Evolutionary conservation across 2,329 filamentous ascomycete species (phyloP).

Genomic region (Diplocarpon rosae): DNA sequence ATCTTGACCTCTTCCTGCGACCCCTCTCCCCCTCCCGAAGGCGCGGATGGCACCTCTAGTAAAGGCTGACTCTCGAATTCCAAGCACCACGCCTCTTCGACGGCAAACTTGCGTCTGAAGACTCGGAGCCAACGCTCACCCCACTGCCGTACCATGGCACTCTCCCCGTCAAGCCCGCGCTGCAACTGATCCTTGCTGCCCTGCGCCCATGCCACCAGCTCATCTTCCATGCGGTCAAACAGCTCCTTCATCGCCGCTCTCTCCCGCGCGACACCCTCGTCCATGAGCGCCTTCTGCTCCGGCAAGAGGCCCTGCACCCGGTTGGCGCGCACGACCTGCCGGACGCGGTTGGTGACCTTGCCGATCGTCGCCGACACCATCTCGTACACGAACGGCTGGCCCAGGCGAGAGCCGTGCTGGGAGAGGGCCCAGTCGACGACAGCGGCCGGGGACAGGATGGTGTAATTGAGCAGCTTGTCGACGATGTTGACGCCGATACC

Average conservation of each 20-base stretch:
- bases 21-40: constrained; percentile 1
- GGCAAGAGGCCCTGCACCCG: constrained; percentile 43
- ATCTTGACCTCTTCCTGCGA: constrained; percentile 2
- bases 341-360: constrained; percentile 80
- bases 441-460: constrained; percentile 73
- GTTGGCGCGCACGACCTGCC: constrained; percentile 61
- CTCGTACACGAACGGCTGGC: constrained; percentile 72
- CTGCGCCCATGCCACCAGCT: constrained; percentile 58
- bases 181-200: constrained; percentile 70
- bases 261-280: constrained; percentile 59
- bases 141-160: constrained; percentile 65
- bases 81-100: constrained; percentile 63
- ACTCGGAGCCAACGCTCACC: constrained; percentile 77
- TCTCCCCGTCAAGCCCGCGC: constrained; percentile 43
- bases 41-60: constrained; percentile 6
- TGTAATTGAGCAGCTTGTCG: constrained; percentile 96
- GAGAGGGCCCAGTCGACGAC: constrained; percentile 84
- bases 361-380: constrained; percentile 78
- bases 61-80: constrained; percentile 28
- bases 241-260: constrained; percentile 64
- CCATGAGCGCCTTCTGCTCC: constrained; percentile 37
- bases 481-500: constrained; percentile 87
- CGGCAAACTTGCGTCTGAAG: constrained; percentile 68
- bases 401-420: constrained; percentile 50
- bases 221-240: constrained; percentile 72